Evolutionary conservation across 768 basidiomycete species (phyloP).

Genomic region (Boletales sp.): DNA sequence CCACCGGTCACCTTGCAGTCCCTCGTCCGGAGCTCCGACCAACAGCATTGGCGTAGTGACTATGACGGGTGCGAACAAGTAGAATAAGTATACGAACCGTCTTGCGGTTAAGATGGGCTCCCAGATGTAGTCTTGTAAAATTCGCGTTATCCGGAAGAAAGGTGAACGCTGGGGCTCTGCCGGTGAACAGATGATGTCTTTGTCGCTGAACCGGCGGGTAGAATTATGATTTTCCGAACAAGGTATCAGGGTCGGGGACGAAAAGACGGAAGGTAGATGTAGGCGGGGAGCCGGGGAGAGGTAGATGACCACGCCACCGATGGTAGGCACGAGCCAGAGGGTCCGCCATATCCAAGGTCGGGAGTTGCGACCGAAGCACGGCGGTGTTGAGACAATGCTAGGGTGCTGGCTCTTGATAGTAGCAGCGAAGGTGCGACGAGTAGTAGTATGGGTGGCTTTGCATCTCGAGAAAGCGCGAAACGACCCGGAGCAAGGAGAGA

Average conservation of each 20-base stretch:
- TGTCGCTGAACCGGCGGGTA: constrained; percentile 16
- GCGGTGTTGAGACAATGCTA: constrained; percentile 9
- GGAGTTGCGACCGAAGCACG: constrained; percentile 20
- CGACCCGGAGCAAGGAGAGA: constrained; percentile 23
- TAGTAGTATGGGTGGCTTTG: neutral
- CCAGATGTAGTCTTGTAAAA: constrained; percentile 62
- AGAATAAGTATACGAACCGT: constrained; percentile 79
- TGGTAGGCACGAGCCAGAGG: constrained; percentile 56
- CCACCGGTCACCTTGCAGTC: constrained; percentile 75
- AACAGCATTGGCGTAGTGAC: constrained; percentile 81
- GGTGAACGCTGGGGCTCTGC: constrained; percentile 56
- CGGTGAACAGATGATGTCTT: constrained; percentile 58
- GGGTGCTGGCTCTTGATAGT: constrained; percentile 2
- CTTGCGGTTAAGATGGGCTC: constrained; percentile 82
- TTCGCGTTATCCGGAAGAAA: constrained; percentile 36
- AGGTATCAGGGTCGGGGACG: constrained; percentile 48
- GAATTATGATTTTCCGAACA: constrained; percentile 24
- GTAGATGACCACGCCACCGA: constrained; percentile 52
- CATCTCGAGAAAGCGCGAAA: constrained; percentile 14
- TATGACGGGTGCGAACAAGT: constrained; percentile 86
- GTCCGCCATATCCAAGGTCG: constrained; percentile 26
- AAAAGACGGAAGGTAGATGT: constrained; percentile 45
- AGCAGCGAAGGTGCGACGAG: constrained; percentile 26
- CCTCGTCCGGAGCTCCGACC: constrained; percentile 51
- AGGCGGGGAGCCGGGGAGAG: constrained; percentile 41